Evolutionary conservation across 345 rosid species (phyloP).

Genomic region (Salix dunnii): DNA sequence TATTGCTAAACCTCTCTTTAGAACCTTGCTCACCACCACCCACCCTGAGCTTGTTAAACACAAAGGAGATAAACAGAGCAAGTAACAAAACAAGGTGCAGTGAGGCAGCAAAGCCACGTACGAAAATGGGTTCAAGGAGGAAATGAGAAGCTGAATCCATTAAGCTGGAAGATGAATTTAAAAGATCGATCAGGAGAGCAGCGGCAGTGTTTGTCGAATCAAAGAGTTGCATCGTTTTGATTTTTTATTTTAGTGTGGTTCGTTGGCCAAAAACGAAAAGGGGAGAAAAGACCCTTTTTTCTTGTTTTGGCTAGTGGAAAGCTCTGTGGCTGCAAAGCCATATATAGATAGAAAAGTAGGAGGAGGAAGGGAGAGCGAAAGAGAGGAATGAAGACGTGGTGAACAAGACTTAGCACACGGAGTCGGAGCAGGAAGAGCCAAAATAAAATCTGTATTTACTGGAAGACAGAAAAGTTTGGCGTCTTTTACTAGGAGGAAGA

Average conservation of each 20-base stretch:
- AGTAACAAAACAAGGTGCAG: conserved; percentile 46
- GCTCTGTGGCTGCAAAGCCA: background rate
- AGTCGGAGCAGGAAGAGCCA: background rate
- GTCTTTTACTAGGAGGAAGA: background rate
- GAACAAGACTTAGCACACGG: conserved; percentile 25
- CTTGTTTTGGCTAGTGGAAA: too few species aligned
- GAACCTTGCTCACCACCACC: conserved; percentile 22
- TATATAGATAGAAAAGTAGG: background rate
- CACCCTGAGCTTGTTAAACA: conserved; percentile 30
- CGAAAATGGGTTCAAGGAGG: conserved; percentile 37
- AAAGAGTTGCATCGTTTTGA: conserved; percentile 28
- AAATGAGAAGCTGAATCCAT: conserved; percentile 28
- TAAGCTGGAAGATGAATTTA: conserved; percentile 9
- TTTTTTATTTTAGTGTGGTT: background rate
- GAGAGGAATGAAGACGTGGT: conserved; percentile 18
- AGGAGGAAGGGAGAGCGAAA: conserved; percentile 10
- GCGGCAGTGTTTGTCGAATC: conserved; percentile 16
- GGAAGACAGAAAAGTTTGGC: background rate
- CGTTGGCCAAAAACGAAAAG: background rate
- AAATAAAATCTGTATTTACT: too few species aligned
- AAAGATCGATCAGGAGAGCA: conserved; percentile 17
- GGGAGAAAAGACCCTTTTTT: too few species aligned
- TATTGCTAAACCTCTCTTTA: too few species aligned
- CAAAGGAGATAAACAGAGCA: conserved; percentile 28
- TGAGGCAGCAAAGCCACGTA: conserved; percentile 37